phyloP scores from a whole-genome alignment of 495 filamentous ascomycete genomes.

The Halenospora varia region DNA sequence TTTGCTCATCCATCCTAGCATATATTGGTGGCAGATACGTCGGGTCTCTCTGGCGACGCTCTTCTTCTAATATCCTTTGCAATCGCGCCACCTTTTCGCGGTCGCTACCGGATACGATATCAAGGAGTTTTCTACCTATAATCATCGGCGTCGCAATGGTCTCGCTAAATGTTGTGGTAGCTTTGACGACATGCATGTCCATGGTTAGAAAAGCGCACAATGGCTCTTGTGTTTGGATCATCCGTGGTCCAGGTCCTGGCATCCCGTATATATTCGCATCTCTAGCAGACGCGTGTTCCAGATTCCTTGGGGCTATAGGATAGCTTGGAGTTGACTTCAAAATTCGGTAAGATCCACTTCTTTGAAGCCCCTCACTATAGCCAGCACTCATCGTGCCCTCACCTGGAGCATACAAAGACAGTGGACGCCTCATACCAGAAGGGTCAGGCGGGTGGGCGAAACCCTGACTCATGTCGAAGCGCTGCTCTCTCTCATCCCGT shows the following conservation, averaged over 20 bases:
- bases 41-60: constrained; percentile 41
- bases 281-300: constrained; percentile 37
- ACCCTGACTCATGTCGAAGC: constrained; percentile 44
- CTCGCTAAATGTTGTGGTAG: constrained; percentile 46
- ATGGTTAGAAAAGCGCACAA: constrained; percentile 52
- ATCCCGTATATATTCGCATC: constrained; percentile 41
- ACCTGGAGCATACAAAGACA: constrained; percentile 35
- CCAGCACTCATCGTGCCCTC: constrained; percentile 31
- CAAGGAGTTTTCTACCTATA: constrained; percentile 39
- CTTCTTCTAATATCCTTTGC: constrained; percentile 42
- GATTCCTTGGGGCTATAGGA: constrained; percentile 41
- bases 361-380: constrained; percentile 44
- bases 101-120: constrained; percentile 44
- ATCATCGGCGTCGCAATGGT: constrained; percentile 39
- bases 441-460: constrained; percentile 38
- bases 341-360: constrained; percentile 43
- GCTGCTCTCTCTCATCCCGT: constrained; percentile 68
- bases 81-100: constrained; percentile 44
- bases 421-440: constrained; percentile 40
- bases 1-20: constrained; percentile 41
- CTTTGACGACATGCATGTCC: constrained; percentile 51
- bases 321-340: constrained; percentile 52
- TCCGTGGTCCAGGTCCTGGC: constrained; percentile 35
- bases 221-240: constrained; percentile 17
- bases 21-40: constrained; percentile 52